phyloP scores from a whole-genome alignment of 2,329 filamentous ascomycete genomes.

The Diaporthe sp. region DNA sequence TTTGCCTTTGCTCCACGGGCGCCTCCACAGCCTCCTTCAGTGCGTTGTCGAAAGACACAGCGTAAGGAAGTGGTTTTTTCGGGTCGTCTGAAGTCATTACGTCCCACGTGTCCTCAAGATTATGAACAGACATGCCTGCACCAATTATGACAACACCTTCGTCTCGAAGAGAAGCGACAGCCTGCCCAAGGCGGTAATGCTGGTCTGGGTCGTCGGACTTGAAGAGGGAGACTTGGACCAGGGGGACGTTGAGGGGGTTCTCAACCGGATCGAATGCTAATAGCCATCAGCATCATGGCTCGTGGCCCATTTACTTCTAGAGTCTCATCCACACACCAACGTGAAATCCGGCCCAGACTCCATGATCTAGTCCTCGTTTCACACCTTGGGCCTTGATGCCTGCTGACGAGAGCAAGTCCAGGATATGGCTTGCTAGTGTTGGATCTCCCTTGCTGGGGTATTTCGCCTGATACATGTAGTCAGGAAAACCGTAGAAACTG shows the following conservation, averaged over 20 bases:
- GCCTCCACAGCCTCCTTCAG: conserved; percentile 72
- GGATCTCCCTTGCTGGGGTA: conserved; percentile 73
- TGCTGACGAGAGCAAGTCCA: conserved; percentile 62
- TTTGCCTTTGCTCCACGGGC: conserved; percentile 49
- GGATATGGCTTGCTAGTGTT: conserved; percentile 67
- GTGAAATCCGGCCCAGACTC: conserved; percentile 77
- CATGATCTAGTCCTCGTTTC: conserved; percentile 77
- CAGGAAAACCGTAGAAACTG: conserved; percentile 76
- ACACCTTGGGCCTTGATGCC: conserved; percentile 70
- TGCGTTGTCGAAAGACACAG: conserved; percentile 73
- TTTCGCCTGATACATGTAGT: conserved; percentile 74
- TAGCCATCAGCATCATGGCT: background rate
- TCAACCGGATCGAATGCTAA: conserved; percentile 67
- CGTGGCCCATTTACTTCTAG: conserved; percentile 36
- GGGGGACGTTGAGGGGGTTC: conserved; percentile 72
- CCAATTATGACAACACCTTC: conserved; percentile 75
- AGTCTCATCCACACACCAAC: conserved; percentile 44
- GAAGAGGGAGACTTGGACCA: conserved; percentile 80
- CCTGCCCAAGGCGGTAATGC: conserved; percentile 76
- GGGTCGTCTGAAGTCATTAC: conserved; percentile 53
- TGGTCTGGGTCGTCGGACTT: conserved; percentile 70
- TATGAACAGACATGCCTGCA: conserved; percentile 81
- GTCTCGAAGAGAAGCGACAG: conserved; percentile 73
- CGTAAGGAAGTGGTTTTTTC: conserved; percentile 61
- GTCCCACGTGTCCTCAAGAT: conserved; percentile 64